Base-by-base conservation (phyloP, 1,139 yeast species). In the Eremothecium coryli region DNA sequence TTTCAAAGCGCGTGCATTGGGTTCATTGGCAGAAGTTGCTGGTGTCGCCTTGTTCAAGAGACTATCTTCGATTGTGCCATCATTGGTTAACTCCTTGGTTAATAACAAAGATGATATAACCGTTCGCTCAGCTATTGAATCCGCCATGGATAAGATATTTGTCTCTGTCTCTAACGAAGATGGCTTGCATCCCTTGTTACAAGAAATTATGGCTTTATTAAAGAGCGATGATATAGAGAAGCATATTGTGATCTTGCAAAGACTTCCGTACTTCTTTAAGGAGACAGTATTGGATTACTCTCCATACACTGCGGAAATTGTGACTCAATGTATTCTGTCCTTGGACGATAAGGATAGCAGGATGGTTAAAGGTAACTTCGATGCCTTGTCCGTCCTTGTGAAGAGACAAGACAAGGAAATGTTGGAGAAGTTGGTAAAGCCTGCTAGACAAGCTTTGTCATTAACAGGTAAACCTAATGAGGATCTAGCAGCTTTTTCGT, bases 21-120 rank as follows among this genome's bases (percentile, higher is more conserved):
- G 95, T 17, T 78, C 94, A 0, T 70, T 93, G 54, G 94, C 95
- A 0, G 76, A 82, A 35, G 95, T 84, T 31, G 96, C 97, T 16
- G 97, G 96, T 23, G 60, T 74, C 35, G 86, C 95, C 1, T 65
- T 88, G 45, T 78, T 77, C 65, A 76, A 70, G 52, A 73, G 90
- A 45, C 66, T 86, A 44, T 67, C 84, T 0, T 61, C 74, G 16
- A 82, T 88, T 43, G 71, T 88, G 44, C 77, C 77, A 49, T 67
- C 93, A 0, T 65, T 88, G 43, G 75, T 85, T 18, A 73, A 71
- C 38, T 76, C 86, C 18, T 61, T 81, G 32, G 56, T 75, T 11
- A 51, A 64, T 11, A 49, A 55, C 18, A 38, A 56, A 7, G 56
- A 55, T 18, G 63, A 70, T 29, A 56, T 52, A 21, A 62, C 58